Conservation (phyloP, 2,329 filamentous ascomycete genomes). For the Ceratocystis alfenasii region DNA sequence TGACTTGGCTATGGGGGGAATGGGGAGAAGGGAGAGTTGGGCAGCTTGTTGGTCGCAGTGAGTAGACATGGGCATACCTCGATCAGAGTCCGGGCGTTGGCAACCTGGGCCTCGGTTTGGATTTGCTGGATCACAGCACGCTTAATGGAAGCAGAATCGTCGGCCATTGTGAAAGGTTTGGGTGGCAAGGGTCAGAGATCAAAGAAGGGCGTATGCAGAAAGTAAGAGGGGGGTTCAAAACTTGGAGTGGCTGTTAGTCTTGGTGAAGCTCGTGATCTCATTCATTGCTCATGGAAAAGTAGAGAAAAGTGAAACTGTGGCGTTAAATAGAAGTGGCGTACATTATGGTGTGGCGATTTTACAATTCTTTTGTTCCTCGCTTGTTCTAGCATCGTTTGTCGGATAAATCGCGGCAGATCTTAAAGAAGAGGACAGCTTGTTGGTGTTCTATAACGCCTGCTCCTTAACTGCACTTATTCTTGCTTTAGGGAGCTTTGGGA, state of each 20-base stretch:
- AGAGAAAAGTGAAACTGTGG: conserved; percentile 15
- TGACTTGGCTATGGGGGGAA: neutral
- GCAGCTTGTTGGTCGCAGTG: neutral
- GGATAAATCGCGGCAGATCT: conserved; percentile 17
- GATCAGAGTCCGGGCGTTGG: conserved; percentile 58
- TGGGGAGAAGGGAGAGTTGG: no score
- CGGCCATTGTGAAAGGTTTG: conserved; percentile 15
- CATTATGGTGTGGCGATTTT: neutral
- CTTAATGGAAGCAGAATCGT: conserved; percentile 45
- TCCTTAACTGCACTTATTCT: neutral
- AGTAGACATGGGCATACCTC: conserved; percentile 39
- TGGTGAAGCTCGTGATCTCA: conserved; percentile 3
- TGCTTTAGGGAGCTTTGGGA: conserved; percentile 1
- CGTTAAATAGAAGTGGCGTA: neutral
- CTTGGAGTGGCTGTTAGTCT: neutral
- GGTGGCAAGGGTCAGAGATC: no score
- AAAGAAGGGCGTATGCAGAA: neutral
- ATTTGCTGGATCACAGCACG: conserved; percentile 54
- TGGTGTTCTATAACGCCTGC: conserved; percentile 8
- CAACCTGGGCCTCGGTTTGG: conserved; percentile 49
- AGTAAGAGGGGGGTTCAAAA: neutral
- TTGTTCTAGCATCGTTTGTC: neutral
- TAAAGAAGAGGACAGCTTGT: conserved; percentile 20
- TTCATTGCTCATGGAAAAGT: neutral
- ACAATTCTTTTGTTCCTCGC: neutral